Base-by-base conservation (phyloP, 139 green algal species). In the Chlamydomonas urium region DNA sequence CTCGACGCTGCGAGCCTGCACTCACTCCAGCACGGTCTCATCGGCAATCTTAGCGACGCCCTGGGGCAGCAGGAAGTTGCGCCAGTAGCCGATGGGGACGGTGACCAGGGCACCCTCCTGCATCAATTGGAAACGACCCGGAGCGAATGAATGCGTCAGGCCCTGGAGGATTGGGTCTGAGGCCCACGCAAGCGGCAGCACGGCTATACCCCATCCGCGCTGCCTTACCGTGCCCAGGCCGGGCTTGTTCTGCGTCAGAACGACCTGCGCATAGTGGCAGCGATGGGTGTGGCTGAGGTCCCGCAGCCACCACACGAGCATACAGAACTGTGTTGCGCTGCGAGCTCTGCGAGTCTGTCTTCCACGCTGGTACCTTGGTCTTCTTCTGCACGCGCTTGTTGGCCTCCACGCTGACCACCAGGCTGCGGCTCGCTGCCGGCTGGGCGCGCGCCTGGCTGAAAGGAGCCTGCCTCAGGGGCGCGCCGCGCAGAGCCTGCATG, bases 61-160 rank as follows among this genome's bases (percentile, higher is more conserved):
- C 24, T 89, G 77, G 4, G 92, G 92, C 37, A 73, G 72, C 77
- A 97, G 80, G 79, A 84, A 97, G 82, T 98, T 98, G 56, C 93
- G 82, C 77, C 86, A 96, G 88, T 89, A 98, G 36, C 93, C 93
- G 23, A 86, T 73, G 1, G 89, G 84, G 26, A 98, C 93, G 26
- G 65, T 50, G 71, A 69, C 75, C 38, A 83, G 77, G 36, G 79
- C 77, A 33, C 78, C 78, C 45, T 72, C 33, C 8, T 32, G 56
- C n/a, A 36, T 10, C 14, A 29, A 65, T 65, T 29, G 8, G 14
- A 36, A 17, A 8, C 19, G 28, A 29, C 19, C 28, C 28, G 10
- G 56, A 31, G 17, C 8, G 10, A 36, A 65, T 14, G 14, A 37
- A 31, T 19, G n/a, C 56, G 26, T 37, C 56, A 8, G 8, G 26